Percentiles rank a stretch among this genome's conserved stretches.
Conservation (phyloP, 139 green algal species). For the Deuterostichococcus epilithicus region DNA sequence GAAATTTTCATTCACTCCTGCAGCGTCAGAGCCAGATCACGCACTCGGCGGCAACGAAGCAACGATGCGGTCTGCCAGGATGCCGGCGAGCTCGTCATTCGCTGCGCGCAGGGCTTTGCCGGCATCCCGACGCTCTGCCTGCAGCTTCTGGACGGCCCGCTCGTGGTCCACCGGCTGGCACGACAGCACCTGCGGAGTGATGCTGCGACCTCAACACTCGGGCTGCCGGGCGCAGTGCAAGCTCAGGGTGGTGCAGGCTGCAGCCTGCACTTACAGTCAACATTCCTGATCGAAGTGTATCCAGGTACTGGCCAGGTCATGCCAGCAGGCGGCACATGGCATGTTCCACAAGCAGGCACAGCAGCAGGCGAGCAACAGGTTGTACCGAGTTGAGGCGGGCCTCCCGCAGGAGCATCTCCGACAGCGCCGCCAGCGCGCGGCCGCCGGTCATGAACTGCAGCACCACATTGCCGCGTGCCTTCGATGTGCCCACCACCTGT, state of each 20-base stretch:
- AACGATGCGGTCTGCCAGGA: not conserved
- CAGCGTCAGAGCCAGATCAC: no score
- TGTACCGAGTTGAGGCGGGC: constrained; percentile 5
- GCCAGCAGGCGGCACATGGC: no score
- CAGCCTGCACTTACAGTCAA: no score
- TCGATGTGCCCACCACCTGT: not conserved
- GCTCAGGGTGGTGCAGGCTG: no score
- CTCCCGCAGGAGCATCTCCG: not conserved
- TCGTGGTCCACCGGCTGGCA: constrained; percentile 8
- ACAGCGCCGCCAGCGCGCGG: constrained; percentile 1
- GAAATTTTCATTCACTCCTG: no score
- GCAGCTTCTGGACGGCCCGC: not conserved
- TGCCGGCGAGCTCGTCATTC: constrained; percentile 8
- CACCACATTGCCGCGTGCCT: not conserved
- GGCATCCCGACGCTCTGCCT: constrained; percentile 1
- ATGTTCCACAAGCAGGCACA: no score
- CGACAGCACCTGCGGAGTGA: constrained; percentile 5
- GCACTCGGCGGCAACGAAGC: not conserved
- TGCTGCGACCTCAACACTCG: no score
- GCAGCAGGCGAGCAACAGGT: no score
- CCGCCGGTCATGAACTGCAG: constrained; percentile 13
- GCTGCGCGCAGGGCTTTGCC: not conserved
- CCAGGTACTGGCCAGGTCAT: no score
- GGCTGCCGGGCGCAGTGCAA: no score
- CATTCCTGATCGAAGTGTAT: no score